Conservation (phyloP, 768 basidiomycete species). For the Melanogaster broomeanus region DNA sequence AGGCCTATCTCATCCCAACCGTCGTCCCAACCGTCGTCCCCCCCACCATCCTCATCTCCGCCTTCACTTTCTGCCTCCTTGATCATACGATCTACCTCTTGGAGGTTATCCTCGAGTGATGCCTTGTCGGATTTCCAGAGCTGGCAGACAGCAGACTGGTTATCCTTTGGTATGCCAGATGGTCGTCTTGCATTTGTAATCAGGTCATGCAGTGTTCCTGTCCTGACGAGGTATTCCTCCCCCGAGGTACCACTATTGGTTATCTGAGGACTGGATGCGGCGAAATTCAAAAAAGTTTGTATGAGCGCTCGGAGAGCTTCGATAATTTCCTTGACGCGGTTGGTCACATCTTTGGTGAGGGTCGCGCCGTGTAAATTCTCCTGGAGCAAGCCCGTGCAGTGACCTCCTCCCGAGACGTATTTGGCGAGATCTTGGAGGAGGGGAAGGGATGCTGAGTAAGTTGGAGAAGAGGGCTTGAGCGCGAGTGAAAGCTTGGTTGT, state of each 20-base stretch:
- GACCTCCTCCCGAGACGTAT: conserved; percentile 49
- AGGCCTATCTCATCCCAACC: conserved; percentile 65
- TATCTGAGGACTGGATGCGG: conserved; percentile 20
- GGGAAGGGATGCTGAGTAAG: conserved; percentile 49
- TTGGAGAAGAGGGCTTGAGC: conserved; percentile 57
- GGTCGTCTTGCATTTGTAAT: conserved; percentile 51
- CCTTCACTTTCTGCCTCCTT: conserved; percentile 35
- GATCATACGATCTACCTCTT: conserved; percentile 59
- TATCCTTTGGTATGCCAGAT: conserved; percentile 55
- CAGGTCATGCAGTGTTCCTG: conserved; percentile 61
- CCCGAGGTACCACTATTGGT: conserved; percentile 24
- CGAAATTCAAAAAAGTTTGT: conserved; percentile 43
- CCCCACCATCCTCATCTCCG: conserved; percentile 34
- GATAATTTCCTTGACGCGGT: conserved; percentile 43
- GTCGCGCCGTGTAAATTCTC: conserved; percentile 44
- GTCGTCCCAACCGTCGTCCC: conserved; percentile 34
- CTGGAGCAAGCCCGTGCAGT: conserved; percentile 49
- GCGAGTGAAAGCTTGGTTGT: conserved; percentile 64
- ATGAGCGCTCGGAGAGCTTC: conserved; percentile 45
- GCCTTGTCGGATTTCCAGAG: conserved; percentile 52
- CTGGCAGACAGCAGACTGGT: conserved; percentile 56
- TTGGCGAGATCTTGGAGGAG: conserved; percentile 56
- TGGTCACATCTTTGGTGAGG: conserved; percentile 45
- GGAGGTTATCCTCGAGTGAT: conserved; percentile 60
- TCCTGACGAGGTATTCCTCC: conserved; percentile 56